Conservation (phyloP, 2,329 filamentous ascomycete genomes). For the Aspergillus sp. region DNA sequence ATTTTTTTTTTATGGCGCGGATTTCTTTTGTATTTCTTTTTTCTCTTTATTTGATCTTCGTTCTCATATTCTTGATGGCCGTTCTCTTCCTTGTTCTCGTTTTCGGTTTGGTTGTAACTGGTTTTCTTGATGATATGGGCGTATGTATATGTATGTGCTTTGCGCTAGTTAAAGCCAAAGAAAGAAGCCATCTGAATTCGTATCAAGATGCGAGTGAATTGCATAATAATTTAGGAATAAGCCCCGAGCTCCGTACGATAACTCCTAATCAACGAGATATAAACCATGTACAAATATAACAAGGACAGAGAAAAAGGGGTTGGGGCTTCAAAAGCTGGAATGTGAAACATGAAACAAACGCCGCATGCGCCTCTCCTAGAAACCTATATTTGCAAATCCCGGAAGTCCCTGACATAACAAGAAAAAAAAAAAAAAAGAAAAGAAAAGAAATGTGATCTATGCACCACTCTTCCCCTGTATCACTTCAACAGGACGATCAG, state of each 20-base stretch:
- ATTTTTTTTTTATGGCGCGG: background rate
- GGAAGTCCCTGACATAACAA: slow-evolving; percentile 7
- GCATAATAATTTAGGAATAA: background rate
- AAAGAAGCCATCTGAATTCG: background rate
- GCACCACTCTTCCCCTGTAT: background rate
- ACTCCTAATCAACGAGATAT: background rate
- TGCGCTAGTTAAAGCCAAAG: background rate
- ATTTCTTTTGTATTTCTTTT: slow-evolving; percentile 1
- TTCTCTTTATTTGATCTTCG: background rate
- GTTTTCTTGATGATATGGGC: background rate
- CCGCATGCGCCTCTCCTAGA: slow-evolving; percentile 5
- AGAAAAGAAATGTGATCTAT: background rate
- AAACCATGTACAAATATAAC: background rate
- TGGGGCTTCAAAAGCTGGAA: background rate
- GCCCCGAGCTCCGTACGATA: background rate
- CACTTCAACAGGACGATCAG: slow-evolving; percentile 80
- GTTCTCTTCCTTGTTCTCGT: background rate
- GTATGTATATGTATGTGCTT: background rate
- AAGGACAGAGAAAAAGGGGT: background rate
- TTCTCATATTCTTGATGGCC: background rate
- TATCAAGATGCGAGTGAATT: background rate
- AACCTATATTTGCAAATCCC: background rate
- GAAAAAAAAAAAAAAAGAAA: slow-evolving; percentile 3
- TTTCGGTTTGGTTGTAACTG: background rate
- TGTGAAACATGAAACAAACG: slow-evolving; percentile 4